These are phyloP conservation scores for Rhamnella rubrinervis DNA, from an alignment of 331 rosid species.

Conservation along the genomic window DNA sequence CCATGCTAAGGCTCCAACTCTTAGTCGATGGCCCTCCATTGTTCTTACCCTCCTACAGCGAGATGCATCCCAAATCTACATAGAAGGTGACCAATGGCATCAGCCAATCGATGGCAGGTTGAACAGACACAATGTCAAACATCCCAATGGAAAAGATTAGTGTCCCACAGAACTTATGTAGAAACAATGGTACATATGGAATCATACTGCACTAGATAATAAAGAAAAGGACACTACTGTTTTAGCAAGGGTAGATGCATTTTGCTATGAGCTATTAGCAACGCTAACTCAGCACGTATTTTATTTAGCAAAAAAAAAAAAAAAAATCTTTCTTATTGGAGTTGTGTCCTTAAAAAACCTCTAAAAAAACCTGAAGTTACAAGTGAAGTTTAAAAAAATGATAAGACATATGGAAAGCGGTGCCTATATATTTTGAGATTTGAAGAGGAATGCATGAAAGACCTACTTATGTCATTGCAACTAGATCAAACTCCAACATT, in stretches of 20 bases:
- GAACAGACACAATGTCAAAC: slow-evolving; percentile 8
- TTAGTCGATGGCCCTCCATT: slow-evolving; percentile 94
- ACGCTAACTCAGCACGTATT: too few species aligned
- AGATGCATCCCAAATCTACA: slow-evolving; percentile 96
- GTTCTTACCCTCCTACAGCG: slow-evolving; percentile 86
- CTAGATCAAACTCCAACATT: too few species aligned
- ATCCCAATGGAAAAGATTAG: not conserved
- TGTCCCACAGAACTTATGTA: not conserved
- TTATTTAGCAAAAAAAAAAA: too few species aligned
- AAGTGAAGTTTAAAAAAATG: too few species aligned
- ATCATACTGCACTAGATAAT: not conserved
- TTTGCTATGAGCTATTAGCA: too few species aligned
- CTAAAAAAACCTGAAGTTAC: too few species aligned
- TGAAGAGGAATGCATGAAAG: too few species aligned
- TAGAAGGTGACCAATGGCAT: slow-evolving; percentile 24
- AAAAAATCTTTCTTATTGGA: too few species aligned
- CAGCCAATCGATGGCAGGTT: slow-evolving; percentile 19
- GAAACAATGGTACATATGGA: slow-evolving; percentile 3
- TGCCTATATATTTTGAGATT: too few species aligned
- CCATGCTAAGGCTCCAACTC: slow-evolving; percentile 99
- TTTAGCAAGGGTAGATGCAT: not conserved
- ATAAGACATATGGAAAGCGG: too few species aligned
- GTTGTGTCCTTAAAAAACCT: too few species aligned
- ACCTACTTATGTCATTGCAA: too few species aligned
- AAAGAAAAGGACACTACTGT: not conserved